These are phyloP conservation scores for Chalaropsis ovoidea DNA, from an alignment of 2,329 filamentous ascomycete species.

Conservation along the genomic window DNA sequence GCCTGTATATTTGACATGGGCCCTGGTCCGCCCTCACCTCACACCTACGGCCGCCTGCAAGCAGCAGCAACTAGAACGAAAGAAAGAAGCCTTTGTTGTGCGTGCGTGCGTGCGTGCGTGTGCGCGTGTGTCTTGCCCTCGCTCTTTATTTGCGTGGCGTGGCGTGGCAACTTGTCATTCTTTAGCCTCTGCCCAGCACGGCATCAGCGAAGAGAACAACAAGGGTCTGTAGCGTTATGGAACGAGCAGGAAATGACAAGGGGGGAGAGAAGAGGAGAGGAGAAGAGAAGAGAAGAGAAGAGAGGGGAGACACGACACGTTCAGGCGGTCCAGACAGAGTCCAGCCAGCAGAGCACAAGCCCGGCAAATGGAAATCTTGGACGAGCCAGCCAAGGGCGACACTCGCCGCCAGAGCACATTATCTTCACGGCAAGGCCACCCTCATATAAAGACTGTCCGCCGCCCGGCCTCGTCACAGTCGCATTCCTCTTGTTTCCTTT, in stretches of 20 bases:
- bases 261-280: neutral
- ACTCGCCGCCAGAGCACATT: too few relatives aligned
- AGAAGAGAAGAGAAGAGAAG: neutral
- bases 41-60: neutral
- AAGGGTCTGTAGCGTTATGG: slow-evolving; percentile 4
- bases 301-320: too few relatives aligned
- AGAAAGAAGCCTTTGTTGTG: neutral
- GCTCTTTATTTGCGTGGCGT: neutral
- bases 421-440: neutral
- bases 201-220: neutral
- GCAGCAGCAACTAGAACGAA: too few relatives aligned
- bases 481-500: neutral
- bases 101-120: too few relatives aligned
- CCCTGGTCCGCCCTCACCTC: neutral
- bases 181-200: neutral
- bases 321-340: too few relatives aligned
- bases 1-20: neutral
- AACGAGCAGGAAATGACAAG: slow-evolving; percentile 8
- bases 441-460: neutral
- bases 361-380: neutral
- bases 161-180: neutral
- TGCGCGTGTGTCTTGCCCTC: neutral
- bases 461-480: neutral
- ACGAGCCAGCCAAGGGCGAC: neutral
- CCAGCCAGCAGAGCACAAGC: neutral